Percentiles rank a stretch among this genome's conserved stretches.
Conservation (phyloP, 345 rosid species). For the Corymbia maculata region DNA sequence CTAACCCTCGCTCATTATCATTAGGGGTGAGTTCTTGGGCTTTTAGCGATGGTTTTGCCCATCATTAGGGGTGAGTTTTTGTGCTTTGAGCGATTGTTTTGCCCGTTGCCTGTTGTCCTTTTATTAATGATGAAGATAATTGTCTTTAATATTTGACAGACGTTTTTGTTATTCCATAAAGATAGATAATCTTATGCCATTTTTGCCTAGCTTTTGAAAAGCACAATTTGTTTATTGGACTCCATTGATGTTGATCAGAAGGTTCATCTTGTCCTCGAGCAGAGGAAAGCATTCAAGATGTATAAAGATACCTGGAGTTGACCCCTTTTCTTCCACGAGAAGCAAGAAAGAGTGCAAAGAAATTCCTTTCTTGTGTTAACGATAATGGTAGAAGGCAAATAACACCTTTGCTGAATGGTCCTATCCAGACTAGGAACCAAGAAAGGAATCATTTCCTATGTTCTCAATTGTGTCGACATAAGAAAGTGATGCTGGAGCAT, state of each 20-base stretch:
- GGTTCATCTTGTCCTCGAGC: neutral
- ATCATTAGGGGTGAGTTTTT: neutral
- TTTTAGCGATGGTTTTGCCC: neutral
- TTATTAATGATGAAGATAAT: neutral
- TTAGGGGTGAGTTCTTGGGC: neutral
- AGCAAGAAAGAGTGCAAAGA: neutral
- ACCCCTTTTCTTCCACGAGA: neutral
- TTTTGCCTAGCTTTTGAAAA: neutral
- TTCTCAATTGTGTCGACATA: neutral
- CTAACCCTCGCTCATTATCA: neutral
- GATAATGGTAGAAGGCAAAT: neutral
- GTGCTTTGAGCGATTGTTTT: neutral
- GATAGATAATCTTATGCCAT: neutral
- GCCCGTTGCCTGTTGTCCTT: neutral
- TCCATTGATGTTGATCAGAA: neutral
- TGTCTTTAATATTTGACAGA: neutral
- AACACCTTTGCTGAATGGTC: neutral
- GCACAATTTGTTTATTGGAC: neutral
- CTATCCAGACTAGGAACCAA: neutral
- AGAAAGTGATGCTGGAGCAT: neutral
- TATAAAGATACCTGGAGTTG: neutral
- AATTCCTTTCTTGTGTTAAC: neutral
- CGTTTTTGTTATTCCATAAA: neutral
- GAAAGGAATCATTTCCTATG: neutral
- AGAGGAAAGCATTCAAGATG: neutral